Percentiles rank a stretch among this genome's conserved stretches.
Evolutionary conservation across 768 basidiomycete genomes (phyloP).

Genomic region (Steccherinum ochraceum): DNA sequence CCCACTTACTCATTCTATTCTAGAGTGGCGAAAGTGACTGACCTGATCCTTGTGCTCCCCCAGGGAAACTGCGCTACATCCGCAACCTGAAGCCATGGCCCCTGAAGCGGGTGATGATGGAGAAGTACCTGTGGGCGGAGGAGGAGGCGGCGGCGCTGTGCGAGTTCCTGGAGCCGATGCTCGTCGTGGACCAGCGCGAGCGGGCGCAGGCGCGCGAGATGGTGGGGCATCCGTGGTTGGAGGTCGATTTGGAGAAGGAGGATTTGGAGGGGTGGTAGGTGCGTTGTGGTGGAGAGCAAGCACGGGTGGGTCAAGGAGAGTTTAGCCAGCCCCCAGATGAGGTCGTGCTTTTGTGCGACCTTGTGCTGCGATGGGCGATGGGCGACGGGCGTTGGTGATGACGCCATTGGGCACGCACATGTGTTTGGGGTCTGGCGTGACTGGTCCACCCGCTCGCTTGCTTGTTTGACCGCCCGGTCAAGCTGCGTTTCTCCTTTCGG

Average conservation of each 20-base stretch:
- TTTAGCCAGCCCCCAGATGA: no score
- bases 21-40: constrained; percentile 3
- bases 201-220: constrained; percentile 71
- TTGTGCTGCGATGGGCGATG: no score
- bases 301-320: no score
- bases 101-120: constrained; percentile 74
- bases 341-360: no score
- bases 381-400: no score
- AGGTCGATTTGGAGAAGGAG: constrained; percentile 20
- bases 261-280: no score
- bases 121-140: constrained; percentile 77
- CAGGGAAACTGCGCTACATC: constrained; percentile 69
- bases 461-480: no score
- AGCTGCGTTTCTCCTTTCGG: no score
- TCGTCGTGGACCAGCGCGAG: constrained; percentile 59
- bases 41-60: neutral
- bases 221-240: constrained; percentile 71
- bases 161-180: constrained; percentile 70
- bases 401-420: no score
- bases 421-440: no score
- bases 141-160: constrained; percentile 54
- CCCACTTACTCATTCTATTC: neutral
- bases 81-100: constrained; percentile 75
- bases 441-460: no score
- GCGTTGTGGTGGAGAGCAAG: no score